Evolutionary conservation across 106 monocot species (phyloP).

Genomic region (Posidonia australis): DNA sequence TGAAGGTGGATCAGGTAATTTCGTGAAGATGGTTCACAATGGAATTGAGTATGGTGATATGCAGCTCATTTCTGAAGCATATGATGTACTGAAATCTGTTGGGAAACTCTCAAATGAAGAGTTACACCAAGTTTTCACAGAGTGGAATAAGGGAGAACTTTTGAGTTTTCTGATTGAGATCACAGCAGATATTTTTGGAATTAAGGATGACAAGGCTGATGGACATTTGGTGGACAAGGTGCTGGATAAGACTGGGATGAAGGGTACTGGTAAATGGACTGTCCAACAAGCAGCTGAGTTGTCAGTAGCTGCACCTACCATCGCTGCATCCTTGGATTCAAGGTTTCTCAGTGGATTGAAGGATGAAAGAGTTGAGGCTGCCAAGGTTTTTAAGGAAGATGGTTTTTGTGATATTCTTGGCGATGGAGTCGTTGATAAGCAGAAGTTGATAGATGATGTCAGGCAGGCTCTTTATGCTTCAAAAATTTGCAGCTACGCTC

Average conservation of each 20-base stretch:
- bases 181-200: conserved; percentile 20
- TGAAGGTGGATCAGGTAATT: conserved; percentile 19
- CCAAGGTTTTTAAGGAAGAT: conserved; percentile 2
- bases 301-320: conserved; percentile 16
- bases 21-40: conserved; percentile 34
- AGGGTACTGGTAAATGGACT: conserved; percentile 29
- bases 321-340: conserved; percentile 21
- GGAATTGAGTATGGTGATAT: conserved; percentile 32
- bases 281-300: conserved; percentile 22
- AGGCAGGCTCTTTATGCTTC: conserved; percentile 25
- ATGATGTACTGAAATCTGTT: conserved; percentile 18
- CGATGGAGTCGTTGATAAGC: conserved; percentile 1
- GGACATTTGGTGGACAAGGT: conserved; percentile 26
- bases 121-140: conserved; percentile 11
- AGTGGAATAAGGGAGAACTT: conserved; percentile 24
- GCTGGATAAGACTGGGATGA: conserved; percentile 23
- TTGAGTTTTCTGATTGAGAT: conserved; percentile 25
- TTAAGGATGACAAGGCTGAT: conserved; percentile 9
- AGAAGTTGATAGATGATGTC: conserved; percentile 17
- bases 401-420: neutral
- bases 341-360: conserved; percentile 22
- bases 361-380: conserved; percentile 17
- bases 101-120: conserved; percentile 18
- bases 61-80: conserved; percentile 28
- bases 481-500: conserved; percentile 29